These are phyloP conservation scores for Taiozyma onychis DNA, from an alignment of 1,139 yeast genomes.

Conservation along the genomic window DNA sequence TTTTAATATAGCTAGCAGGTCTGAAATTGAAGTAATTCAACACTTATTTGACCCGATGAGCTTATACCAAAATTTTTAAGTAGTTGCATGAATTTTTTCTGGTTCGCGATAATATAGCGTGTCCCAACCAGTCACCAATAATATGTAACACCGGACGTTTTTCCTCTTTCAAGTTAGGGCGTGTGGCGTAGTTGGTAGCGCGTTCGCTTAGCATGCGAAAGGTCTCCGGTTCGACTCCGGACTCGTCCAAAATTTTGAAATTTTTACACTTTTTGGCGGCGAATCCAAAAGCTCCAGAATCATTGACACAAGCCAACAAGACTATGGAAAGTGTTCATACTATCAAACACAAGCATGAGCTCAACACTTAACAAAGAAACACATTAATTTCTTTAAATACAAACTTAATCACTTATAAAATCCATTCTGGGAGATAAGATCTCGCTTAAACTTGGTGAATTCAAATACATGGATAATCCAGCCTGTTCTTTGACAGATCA, in stretches of 20 bases:
- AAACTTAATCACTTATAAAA: too few relatives aligned
- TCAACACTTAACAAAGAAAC: too few relatives aligned
- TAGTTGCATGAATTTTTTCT: background rate
- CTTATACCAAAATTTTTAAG: background rate
- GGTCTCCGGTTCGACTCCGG: slow-evolving; percentile 91
- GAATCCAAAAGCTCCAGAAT: too few relatives aligned
- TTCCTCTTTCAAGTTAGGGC: slow-evolving; percentile 37
- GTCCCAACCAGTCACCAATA: background rate
- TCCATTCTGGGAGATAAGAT: too few relatives aligned
- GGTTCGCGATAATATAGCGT: background rate
- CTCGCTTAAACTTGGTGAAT: too few relatives aligned
- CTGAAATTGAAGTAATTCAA: background rate
- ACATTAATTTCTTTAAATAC: too few relatives aligned
- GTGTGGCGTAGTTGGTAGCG: slow-evolving; percentile 94
- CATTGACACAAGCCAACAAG: too few relatives aligned
- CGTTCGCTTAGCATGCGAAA: slow-evolving; percentile 88
- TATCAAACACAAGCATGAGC: too few relatives aligned
- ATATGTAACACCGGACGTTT: background rate
- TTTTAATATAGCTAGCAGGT: background rate
- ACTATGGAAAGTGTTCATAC: too few relatives aligned
- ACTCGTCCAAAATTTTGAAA: slow-evolving; percentile 54
- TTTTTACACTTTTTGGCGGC: too few relatives aligned
- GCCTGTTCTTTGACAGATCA: too few relatives aligned
- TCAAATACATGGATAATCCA: too few relatives aligned
- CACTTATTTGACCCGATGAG: background rate